Evolutionary conservation across 805 yeast species (phyloP).

Genomic region (Pichia manshurica): DNA sequence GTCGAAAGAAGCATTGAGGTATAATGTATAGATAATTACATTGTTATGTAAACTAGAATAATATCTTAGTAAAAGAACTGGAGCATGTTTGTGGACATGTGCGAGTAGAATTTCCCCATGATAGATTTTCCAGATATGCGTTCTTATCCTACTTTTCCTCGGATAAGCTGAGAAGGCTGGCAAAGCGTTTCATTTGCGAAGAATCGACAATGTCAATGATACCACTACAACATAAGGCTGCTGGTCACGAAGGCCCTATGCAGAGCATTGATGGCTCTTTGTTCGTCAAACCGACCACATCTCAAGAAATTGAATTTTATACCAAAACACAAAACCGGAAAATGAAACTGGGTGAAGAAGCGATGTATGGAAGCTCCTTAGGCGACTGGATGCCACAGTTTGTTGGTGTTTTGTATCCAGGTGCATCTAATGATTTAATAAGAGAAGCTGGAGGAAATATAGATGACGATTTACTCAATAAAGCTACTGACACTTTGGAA

Average conservation of each 20-base stretch:
- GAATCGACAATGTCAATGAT: conserved; percentile 20
- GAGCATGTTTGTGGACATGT: too few relatives aligned
- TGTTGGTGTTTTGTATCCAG: conserved; percentile 53
- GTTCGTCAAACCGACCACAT: conserved; percentile 62
- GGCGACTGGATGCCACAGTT: conserved; percentile 58
- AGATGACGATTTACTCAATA: conserved; percentile 19
- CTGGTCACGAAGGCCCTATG: conserved; percentile 84
- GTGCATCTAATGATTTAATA: conserved; percentile 31
- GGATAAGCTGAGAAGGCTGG: too few relatives aligned
- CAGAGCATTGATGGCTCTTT: conserved; percentile 58
- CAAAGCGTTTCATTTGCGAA: too few relatives aligned
- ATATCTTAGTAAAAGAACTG: too few relatives aligned
- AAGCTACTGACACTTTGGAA: conserved; percentile 13
- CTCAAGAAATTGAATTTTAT: conserved; percentile 75
- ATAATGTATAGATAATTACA: background rate
- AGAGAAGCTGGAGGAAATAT: conserved; percentile 19
- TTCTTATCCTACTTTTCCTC: too few relatives aligned
- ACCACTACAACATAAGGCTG: conserved; percentile 64
- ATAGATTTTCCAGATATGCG: too few relatives aligned
- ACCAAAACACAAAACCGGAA: conserved; percentile 25
- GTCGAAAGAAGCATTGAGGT: conserved; percentile 33
- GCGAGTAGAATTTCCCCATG: too few relatives aligned
- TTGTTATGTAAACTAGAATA: background rate
- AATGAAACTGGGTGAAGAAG: conserved; percentile 16
- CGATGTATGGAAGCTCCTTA: conserved; percentile 31